Conservation (phyloP, 768 basidiomycete genomes). For the Amanita jacksonii region DNA sequence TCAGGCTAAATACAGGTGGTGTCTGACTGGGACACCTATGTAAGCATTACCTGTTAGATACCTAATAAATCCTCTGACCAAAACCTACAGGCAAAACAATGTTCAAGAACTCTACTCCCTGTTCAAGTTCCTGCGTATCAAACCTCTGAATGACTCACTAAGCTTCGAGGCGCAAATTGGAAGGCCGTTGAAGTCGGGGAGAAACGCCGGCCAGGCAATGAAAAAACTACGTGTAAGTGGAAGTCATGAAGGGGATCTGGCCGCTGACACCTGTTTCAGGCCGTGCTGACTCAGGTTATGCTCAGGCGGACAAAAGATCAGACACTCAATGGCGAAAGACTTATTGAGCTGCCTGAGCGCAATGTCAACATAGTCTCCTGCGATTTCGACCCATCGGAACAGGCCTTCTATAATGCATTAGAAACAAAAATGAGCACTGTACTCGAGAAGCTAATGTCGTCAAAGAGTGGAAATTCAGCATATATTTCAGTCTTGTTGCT, state of each 20-base stretch:
- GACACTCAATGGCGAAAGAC: constrained; percentile 63
- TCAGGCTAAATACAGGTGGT: constrained; percentile 78
- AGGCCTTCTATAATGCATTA: constrained; percentile 67
- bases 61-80: constrained; percentile 24
- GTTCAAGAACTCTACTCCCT: constrained; percentile 87
- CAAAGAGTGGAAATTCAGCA: constrained; percentile 41
- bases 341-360: constrained; percentile 75
- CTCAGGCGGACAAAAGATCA: constrained; percentile 77
- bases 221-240: constrained; percentile 66
- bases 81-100: constrained; percentile 62
- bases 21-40: constrained; percentile 79
- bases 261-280: constrained; percentile 25
- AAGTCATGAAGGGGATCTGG: background rate
- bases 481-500: constrained; percentile 67
- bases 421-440: constrained; percentile 56
- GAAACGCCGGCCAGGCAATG: constrained; percentile 56
- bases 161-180: constrained; percentile 74
- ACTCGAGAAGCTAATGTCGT: constrained; percentile 57
- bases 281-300: constrained; percentile 82
- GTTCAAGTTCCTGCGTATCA: constrained; percentile 79
- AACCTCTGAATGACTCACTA: constrained; percentile 71
- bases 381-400: constrained; percentile 67
- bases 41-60: constrained; percentile 18
- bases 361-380: constrained; percentile 65
- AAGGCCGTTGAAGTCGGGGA: constrained; percentile 66